Evolutionary conservation across 2,329 filamentous ascomycete genomes (phyloP), one percentile per base, ranked within the genome.

Genomic region (Fusarium humuli): DNA sequence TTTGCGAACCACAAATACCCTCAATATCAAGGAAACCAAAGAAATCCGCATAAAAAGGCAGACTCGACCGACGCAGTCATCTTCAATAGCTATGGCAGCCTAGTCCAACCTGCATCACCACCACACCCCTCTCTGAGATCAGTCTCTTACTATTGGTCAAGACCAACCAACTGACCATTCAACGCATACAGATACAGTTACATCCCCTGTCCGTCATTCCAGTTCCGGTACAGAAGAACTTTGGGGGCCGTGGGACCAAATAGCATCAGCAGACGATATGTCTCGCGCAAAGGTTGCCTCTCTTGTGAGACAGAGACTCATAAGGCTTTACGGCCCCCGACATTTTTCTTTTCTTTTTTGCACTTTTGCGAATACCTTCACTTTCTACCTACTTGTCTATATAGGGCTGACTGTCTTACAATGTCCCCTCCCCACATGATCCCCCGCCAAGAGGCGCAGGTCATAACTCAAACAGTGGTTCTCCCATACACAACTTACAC

Each of bases 401-500:
- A 18, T 37, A 18, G 18, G 34, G 34, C 34, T 37, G 16, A 4
- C 34, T 29, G 20, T 45, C 37, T 54, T 27, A 57, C 18, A 13
- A 65, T 73, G 69, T 37, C 46, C 8, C 56, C 62, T 59, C 64
- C 65, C 54, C 62, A 62, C 62, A 48, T 65, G 13, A 69, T 58
- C 14, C 59, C 66, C 60, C 76, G 77, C 30, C 74, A 78, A 61
- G 67, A 74, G 25, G 62, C 54, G 40, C 70, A 75, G 57, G 70
- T 81, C 46, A 73, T 82, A 44, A 81, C 79, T 18, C 81, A 82
- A 70, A 81, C 77, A 6, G 74, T 82, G 30, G 73, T 72, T 16
- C 73, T 77, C 10, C 71, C 76, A 7, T 73, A 71, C 34, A 79
- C 80, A 41, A 82, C 80, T n/a, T 78, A 81, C 59, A 79, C 76